These are phyloP conservation scores for Ophiostoma novo-ulmi DNA, from an alignment of 2,329 filamentous ascomycete species.

Conservation along the genomic window DNA sequence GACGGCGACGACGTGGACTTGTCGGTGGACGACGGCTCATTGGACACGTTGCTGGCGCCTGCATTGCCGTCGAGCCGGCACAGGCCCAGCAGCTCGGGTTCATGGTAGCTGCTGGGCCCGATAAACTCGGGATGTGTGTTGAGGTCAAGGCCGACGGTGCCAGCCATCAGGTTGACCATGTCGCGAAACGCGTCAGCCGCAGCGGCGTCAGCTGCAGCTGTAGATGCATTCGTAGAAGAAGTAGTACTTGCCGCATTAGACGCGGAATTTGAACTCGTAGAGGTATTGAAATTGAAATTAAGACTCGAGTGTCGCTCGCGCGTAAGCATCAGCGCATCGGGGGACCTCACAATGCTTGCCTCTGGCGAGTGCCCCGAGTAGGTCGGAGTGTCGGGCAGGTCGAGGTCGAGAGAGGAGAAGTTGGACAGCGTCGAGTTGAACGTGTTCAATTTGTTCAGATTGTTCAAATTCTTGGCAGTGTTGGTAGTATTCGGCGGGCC, in stretches of 20 bases:
- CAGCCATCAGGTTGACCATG: conserved; percentile 16
- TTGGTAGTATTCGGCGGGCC: background rate
- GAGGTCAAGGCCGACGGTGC: conserved; percentile 41
- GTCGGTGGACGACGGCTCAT: background rate
- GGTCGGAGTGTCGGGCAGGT: background rate
- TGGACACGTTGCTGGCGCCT: conserved; percentile 8
- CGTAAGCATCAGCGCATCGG: conserved; percentile 11
- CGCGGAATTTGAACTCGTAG: background rate
- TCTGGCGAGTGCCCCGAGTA: conserved; percentile 8
- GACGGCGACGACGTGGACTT: background rate
- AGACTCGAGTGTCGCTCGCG: background rate
- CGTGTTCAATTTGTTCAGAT: background rate
- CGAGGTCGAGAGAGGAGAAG: background rate
- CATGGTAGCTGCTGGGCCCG: conserved; percentile 54
- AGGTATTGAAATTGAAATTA: background rate
- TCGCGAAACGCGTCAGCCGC: conserved; percentile 3
- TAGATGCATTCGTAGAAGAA: background rate
- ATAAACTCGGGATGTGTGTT: conserved; percentile 57
- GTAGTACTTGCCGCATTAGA: background rate
- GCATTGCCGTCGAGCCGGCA: conserved; percentile 47
- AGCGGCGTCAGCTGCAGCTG: background rate
- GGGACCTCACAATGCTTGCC: background rate
- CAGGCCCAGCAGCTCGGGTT: conserved; percentile 52
- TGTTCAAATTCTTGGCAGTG: background rate
- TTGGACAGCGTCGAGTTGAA: background rate